A percentile compares a stretch with the other conserved stretches of the same genome.
phyloP scores from a whole-genome alignment of 2,329 filamentous ascomycete species.

The Exophiala xenobiotica region DNA sequence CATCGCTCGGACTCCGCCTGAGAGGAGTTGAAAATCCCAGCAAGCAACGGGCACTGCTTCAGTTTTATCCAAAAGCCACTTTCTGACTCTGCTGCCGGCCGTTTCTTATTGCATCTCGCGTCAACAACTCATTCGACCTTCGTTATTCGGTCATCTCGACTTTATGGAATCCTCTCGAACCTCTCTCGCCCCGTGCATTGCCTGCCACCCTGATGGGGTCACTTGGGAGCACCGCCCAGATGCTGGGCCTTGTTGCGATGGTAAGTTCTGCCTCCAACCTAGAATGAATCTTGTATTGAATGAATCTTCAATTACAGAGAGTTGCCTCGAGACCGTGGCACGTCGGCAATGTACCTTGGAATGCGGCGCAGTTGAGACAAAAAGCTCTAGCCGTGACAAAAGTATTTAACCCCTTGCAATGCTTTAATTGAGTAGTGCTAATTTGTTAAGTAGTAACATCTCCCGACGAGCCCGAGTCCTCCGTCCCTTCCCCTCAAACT shows the following conservation, averaged over 20 bases:
- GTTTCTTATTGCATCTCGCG: slow-evolving; percentile 5
- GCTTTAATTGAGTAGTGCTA: background rate
- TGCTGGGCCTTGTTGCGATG: slow-evolving; percentile 9
- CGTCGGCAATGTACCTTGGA: slow-evolving; percentile 3
- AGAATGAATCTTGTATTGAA: slow-evolving; percentile 10
- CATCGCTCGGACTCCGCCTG: background rate
- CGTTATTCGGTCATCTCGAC: slow-evolving; percentile 9
- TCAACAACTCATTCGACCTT: slow-evolving; percentile 8
- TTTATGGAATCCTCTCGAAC: slow-evolving; percentile 9
- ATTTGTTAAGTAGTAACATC: slow-evolving; percentile 5
- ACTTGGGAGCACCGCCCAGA: slow-evolving; percentile 8
- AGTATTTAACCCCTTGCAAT: background rate
- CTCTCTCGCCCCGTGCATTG: slow-evolving; percentile 9
- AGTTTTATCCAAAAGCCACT: slow-evolving; percentile 6
- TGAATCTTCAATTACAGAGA: slow-evolving; percentile 10
- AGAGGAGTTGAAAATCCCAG: slow-evolving; percentile 8
- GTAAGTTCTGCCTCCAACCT: slow-evolving; percentile 7
- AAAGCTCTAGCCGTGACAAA: slow-evolving; percentile 3
- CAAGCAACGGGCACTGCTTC: slow-evolving; percentile 8
- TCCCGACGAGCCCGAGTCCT: background rate
- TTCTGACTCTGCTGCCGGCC: background rate
- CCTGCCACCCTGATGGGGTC: slow-evolving; percentile 8
- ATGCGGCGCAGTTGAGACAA: slow-evolving; percentile 5
- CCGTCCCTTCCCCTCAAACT: background rate
- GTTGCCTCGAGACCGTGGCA: slow-evolving; percentile 7